These are phyloP conservation scores for Lipomyces sp. DNA, from an alignment of 805 yeast species.

Conservation along the genomic window DNA sequence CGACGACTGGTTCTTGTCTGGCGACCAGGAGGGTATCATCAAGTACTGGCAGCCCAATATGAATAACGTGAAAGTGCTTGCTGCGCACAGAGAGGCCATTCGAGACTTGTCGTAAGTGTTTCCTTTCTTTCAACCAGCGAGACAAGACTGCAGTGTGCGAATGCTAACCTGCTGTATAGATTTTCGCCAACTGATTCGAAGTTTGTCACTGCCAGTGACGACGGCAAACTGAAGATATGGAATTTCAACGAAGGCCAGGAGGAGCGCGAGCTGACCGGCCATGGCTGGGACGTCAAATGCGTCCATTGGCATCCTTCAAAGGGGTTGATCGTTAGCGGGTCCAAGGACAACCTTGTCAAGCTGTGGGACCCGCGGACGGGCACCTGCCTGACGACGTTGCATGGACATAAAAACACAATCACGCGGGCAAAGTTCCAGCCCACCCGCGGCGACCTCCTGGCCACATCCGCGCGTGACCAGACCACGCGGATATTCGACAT, in stretches of 20 bases:
- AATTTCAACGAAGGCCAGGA: constrained; percentile 84
- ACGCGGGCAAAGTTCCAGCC: constrained; percentile 83
- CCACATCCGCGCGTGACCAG: constrained; percentile 84
- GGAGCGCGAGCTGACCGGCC: constrained; percentile 79
- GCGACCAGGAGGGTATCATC: constrained; percentile 86
- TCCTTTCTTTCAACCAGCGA: neutral
- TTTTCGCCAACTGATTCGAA: constrained; percentile 88
- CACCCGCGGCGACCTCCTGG: constrained; percentile 69
- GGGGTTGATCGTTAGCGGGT: constrained; percentile 87
- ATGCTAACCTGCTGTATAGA: neutral
- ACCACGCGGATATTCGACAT: constrained; percentile 85
- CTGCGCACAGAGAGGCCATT: constrained; percentile 75
- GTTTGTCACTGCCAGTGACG: constrained; percentile 93
- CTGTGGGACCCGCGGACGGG: constrained; percentile 93
- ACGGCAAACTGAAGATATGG: constrained; percentile 87
- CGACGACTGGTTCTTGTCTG: constrained; percentile 92
- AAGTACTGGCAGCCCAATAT: constrained; percentile 98
- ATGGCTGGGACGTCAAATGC: constrained; percentile 97
- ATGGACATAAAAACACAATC: constrained; percentile 94
- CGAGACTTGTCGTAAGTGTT: constrained; percentile 60
- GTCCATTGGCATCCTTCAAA: constrained; percentile 94
- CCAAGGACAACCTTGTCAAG: constrained; percentile 89
- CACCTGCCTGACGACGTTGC: constrained; percentile 70
- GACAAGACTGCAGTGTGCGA: neutral
- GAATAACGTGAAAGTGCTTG: constrained; percentile 82